Evolutionary conservation across 306 rosid species (phyloP).

Genomic region (Phaseolus lunatus): DNA sequence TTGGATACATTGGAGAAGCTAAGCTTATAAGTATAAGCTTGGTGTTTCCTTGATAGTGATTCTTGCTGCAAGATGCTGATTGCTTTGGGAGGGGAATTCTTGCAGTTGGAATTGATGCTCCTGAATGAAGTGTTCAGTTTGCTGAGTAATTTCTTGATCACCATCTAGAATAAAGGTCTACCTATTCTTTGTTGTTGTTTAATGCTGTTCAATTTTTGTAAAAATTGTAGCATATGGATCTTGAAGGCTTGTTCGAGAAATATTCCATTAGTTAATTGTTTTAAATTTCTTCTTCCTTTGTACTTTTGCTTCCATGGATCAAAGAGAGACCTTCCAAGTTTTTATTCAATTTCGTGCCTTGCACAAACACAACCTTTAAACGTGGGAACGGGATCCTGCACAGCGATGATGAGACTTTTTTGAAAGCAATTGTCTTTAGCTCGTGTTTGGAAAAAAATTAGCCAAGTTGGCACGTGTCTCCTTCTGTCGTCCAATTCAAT

Average conservation of each 20-base stretch:
- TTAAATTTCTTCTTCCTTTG: not conserved
- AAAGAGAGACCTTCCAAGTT: not conserved
- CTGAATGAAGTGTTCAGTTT: not conserved
- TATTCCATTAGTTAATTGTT: not conserved
- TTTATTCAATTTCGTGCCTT: not conserved
- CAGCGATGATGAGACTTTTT: not conserved
- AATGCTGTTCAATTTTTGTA: not conserved
- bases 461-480: not conserved
- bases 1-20: too few relatives aligned
- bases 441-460: not conserved
- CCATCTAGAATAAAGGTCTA: not conserved
- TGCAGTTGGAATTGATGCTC: conserved; percentile 18
- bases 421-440: not conserved
- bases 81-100: not conserved
- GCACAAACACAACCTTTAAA: not conserved
- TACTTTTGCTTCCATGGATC: not conserved
- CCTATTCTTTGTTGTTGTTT: conserved; percentile 19
- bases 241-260: not conserved
- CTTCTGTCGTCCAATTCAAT: not conserved
- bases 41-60: conserved; percentile 42
- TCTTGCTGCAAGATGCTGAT: conserved; percentile 7
- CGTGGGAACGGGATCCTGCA: not conserved
- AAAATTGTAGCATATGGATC: conserved; percentile 23
- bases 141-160: not conserved
- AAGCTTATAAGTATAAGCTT: conserved; percentile 29